Percentiles rank a stretch among this genome's conserved stretches.
These are phyloP conservation scores for Acidomyces sp. DNA, from an alignment of 495 filamentous ascomycete genomes.

Conservation along the genomic window DNA sequence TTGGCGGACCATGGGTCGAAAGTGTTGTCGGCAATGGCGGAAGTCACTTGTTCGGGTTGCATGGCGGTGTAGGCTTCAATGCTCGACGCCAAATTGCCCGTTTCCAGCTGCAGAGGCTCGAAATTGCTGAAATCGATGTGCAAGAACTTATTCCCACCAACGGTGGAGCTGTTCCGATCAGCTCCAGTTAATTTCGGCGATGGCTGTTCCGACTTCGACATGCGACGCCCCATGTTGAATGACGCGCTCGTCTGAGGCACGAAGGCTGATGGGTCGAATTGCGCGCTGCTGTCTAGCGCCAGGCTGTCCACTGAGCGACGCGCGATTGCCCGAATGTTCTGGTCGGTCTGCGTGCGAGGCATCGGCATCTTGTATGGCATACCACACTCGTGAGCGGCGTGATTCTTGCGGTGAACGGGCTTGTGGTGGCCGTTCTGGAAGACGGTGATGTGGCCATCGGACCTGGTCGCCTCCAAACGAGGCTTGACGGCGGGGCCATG, in stretches of 20 bases:
- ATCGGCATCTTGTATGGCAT: constrained; percentile 58
- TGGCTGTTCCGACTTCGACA: constrained; percentile 20
- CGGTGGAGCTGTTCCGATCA: background rate
- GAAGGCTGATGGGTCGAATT: constrained; percentile 9
- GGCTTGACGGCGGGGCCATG: constrained; percentile 37
- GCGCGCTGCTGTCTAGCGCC: constrained; percentile 16
- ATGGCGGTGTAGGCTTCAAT: constrained; percentile 8
- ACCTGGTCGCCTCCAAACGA: constrained; percentile 66
- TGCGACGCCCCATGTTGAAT: constrained; percentile 22
- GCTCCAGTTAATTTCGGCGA: constrained; percentile 8
- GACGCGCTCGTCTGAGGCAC: constrained; percentile 6
- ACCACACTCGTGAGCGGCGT: constrained; percentile 69
- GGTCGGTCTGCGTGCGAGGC: constrained; percentile 57
- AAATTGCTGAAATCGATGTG: constrained; percentile 15
- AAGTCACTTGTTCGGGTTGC: constrained; percentile 5
- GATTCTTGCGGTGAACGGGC: constrained; percentile 78
- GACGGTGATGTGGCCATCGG: constrained; percentile 70
- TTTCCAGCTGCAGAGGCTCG: background rate
- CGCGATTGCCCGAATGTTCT: constrained; percentile 21
- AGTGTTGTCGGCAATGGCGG: constrained; percentile 2
- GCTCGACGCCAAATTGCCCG: constrained; percentile 1
- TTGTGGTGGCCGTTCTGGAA: constrained; percentile 93
- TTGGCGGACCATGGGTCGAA: constrained; percentile 14
- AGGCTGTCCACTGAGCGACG: constrained; percentile 23
- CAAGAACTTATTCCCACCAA: background rate